Evolutionary conservation across 805 yeast genomes (phyloP).

Genomic region (Kazachstania kunashirensis): DNA sequence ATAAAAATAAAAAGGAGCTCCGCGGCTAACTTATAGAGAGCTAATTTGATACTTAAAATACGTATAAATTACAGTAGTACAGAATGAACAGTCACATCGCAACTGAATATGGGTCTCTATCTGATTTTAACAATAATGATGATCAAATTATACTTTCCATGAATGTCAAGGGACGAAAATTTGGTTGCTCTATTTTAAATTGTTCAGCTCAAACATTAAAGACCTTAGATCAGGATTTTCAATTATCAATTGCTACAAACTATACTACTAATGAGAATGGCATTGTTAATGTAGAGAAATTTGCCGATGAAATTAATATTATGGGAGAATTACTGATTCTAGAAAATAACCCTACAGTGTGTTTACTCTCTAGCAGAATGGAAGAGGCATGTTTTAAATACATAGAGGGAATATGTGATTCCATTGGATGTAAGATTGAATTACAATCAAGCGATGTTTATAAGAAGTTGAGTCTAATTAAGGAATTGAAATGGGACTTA

Average conservation of each 20-base stretch:
- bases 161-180: conserved; percentile 6
- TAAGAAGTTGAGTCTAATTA: conserved; percentile 2
- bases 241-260: conserved; percentile 1
- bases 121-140: not conserved
- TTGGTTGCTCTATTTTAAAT: conserved; percentile 13
- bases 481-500: not conserved
- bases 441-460: conserved; percentile 9
- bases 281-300: not conserved
- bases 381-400: conserved; percentile 7
- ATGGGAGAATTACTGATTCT: conserved; percentile 10
- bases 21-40: too few relatives aligned
- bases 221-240: conserved; percentile 12
- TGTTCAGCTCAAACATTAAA: conserved; percentile 6
- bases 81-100: too few relatives aligned
- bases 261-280: not conserved
- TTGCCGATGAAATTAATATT: conserved; percentile 10
- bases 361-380: conserved; percentile 15
- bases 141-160: conserved; percentile 1
- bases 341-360: conserved; percentile 12
- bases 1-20: too few relatives aligned
- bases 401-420: conserved; percentile 7
- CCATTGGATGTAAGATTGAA: conserved; percentile 8
- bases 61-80: too few relatives aligned
- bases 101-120: too few relatives aligned
- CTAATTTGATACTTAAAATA: too few relatives aligned